Conservation (phyloP, 2,329 filamentous ascomycete genomes). For the Capronia coronata region DNA sequence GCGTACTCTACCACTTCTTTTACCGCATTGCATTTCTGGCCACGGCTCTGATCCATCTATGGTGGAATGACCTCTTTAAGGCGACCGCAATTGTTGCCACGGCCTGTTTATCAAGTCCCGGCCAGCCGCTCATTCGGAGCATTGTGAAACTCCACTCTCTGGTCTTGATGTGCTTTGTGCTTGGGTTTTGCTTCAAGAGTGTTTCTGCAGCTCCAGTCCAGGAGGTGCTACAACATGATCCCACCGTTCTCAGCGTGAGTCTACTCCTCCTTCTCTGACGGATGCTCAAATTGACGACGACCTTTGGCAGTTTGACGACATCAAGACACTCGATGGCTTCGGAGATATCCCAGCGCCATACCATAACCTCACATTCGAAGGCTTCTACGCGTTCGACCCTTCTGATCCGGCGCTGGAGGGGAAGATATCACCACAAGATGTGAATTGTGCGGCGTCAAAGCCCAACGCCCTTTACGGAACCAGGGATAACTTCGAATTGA, state of each 20-base stretch:
- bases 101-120: conserved; percentile 9
- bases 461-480: conserved; percentile 30
- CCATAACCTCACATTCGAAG: conserved; percentile 20
- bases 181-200: conserved; percentile 19
- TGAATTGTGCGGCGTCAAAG: conserved; percentile 29
- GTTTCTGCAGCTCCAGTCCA: conserved; percentile 13
- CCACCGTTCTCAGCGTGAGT: conserved; percentile 9
- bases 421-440: conserved; percentile 25
- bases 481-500: conserved; percentile 10
- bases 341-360: conserved; percentile 17
- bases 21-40: conserved; percentile 14
- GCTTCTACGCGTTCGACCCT: conserved; percentile 26
- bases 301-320: conserved; percentile 21
- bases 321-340: conserved; percentile 18
- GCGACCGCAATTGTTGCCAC: neutral
- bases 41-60: conserved; percentile 15
- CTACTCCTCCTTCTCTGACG: neutral
- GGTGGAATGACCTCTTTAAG: conserved; percentile 16
- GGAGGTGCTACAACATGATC: neutral
- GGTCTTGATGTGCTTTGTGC: conserved; percentile 17
- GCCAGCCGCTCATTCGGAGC: conserved; percentile 8
- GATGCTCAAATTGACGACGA: neutral
- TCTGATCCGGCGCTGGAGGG: conserved; percentile 15
- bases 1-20: conserved; percentile 10
- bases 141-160: conserved; percentile 15